Percentiles rank a stretch among this genome's conserved stretches.
These are phyloP conservation scores for Terfezia claveryi DNA, from an alignment of 495 filamentous ascomycete species.

Conservation along the genomic window DNA sequence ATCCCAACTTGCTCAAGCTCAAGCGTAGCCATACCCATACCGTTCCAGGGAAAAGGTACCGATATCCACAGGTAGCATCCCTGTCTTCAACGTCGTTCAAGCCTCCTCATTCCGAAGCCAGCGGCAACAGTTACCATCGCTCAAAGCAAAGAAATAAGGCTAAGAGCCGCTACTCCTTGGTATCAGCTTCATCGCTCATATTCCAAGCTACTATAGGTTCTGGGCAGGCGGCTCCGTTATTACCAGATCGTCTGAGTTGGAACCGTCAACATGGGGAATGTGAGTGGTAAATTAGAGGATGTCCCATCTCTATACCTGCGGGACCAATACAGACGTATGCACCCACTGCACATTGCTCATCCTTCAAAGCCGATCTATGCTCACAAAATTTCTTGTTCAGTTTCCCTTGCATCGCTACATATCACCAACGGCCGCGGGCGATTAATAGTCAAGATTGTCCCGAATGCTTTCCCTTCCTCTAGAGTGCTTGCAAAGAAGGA, in stretches of 20 bases:
- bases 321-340: constrained; percentile 66
- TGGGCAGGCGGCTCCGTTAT: too few species aligned
- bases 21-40: too few species aligned
- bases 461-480: constrained; percentile 73
- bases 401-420: constrained; percentile 60
- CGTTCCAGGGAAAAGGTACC: too few species aligned
- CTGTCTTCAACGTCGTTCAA: too few species aligned
- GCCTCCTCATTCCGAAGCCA: too few species aligned
- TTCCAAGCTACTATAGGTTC: too few species aligned
- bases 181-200: too few species aligned
- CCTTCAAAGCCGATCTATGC: neutral
- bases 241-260: neutral
- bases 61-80: too few species aligned
- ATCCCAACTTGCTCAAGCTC: too few species aligned
- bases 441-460: constrained; percentile 51
- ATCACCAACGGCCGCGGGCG: constrained; percentile 58
- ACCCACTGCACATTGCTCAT: constrained; percentile 1
- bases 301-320: constrained; percentile 60
- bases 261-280: constrained; percentile 52
- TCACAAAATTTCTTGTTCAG: constrained; percentile 26
- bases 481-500: constrained; percentile 58
- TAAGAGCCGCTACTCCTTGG: too few species aligned
- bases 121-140: too few species aligned
- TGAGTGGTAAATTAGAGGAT: constrained; percentile 78
- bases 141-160: too few species aligned